These are phyloP conservation scores for Tephrocybe sp. DNA, from an alignment of 768 basidiomycete species.

Conservation along the genomic window DNA sequence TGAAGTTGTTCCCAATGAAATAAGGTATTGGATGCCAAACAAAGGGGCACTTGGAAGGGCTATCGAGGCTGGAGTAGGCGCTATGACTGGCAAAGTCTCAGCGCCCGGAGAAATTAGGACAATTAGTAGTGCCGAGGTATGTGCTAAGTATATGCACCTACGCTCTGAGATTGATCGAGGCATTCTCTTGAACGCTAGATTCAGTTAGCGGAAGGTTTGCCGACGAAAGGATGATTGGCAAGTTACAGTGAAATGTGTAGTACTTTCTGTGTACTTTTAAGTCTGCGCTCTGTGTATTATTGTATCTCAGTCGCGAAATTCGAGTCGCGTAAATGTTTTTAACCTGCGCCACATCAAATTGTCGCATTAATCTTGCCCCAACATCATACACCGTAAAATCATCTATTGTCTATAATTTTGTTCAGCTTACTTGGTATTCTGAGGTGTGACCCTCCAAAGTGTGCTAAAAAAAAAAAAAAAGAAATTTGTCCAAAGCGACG, in stretches of 20 bases:
- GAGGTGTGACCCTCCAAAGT: no score
- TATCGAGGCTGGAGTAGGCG: constrained; percentile 55
- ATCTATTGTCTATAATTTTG: no score
- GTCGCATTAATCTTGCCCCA: no score
- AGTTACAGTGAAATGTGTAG: not conserved
- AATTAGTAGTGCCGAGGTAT: constrained; percentile 71
- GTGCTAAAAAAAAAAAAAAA: no score
- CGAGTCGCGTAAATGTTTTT: no score
- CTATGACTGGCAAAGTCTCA: constrained; percentile 59
- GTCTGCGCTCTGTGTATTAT: not conserved
- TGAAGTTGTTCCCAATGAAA: constrained; percentile 75
- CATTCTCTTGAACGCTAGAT: constrained; percentile 30
- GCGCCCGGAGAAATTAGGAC: constrained; percentile 76
- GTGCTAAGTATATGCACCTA: constrained; percentile 15
- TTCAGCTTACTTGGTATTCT: no score
- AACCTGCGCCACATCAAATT: no score
- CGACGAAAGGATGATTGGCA: constrained; percentile 21
- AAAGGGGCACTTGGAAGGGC: constrained; percentile 56
- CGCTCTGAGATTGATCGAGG: not conserved
- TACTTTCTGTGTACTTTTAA: not conserved
- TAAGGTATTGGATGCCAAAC: constrained; percentile 77
- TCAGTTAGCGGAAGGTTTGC: constrained; percentile 37
- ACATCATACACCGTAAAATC: no score
- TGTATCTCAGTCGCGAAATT: no score
- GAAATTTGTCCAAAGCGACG: no score